These are phyloP conservation scores for Diaporthe capsici DNA, from an alignment of 2,329 filamentous ascomycete genomes.

Conservation along the genomic window DNA sequence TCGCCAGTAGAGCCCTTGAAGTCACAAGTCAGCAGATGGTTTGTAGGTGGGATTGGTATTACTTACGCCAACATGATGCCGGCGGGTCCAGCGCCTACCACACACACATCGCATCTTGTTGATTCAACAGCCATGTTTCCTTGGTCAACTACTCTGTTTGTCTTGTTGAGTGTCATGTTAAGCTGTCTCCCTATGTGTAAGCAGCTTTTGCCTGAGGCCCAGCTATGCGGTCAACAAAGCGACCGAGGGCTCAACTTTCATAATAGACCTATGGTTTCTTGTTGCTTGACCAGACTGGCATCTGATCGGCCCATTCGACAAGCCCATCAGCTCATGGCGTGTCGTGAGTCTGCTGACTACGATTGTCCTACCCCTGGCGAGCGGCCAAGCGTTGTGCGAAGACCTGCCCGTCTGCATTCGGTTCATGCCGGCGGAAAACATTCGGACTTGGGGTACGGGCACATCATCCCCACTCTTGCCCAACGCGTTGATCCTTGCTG, in stretches of 20 bases:
- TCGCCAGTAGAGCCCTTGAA: constrained; percentile 64
- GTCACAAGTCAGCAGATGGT: constrained; percentile 62
- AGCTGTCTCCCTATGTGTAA: neutral
- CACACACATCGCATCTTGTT: constrained; percentile 54
- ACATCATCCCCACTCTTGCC: constrained; percentile 15
- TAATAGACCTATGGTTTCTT: neutral
- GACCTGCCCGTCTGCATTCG: neutral
- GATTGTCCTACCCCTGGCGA: neutral
- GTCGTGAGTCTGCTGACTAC: constrained; percentile 11
- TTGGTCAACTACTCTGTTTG: neutral
- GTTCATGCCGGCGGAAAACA: constrained; percentile 1
- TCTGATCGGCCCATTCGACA: neutral
- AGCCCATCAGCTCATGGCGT: constrained; percentile 18
- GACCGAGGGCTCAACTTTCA: neutral
- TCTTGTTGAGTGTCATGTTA: constrained; percentile 18
- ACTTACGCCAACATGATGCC: constrained; percentile 67
- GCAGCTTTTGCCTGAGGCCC: neutral
- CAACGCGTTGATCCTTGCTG: neutral
- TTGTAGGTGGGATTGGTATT: constrained; percentile 40
- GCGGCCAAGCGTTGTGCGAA: neutral
- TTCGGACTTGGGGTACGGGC: neutral
- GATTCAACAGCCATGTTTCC: neutral
- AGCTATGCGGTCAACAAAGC: neutral
- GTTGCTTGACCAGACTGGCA: neutral
- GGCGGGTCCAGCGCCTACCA: constrained; percentile 69